These are phyloP conservation scores for Lepidopterella palustris DNA, from an alignment of 495 filamentous ascomycete species.

Conservation along the genomic window DNA sequence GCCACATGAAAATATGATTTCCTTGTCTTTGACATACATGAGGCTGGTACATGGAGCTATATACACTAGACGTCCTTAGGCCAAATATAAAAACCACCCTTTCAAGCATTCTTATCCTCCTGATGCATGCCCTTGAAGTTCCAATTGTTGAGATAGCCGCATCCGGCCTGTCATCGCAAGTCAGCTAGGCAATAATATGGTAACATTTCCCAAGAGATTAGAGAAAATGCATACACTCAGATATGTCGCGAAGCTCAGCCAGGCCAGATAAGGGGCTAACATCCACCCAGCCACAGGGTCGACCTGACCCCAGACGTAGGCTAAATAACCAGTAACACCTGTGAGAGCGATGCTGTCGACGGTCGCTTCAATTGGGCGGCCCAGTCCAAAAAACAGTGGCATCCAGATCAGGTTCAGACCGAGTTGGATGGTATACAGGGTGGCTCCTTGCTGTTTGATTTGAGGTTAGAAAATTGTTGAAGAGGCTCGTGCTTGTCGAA, in stretches of 20 bases:
- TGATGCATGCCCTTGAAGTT: slow-evolving; percentile 45
- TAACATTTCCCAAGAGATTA: background rate
- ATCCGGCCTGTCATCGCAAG: slow-evolving; percentile 43
- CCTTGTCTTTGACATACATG: background rate
- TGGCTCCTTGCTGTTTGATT: slow-evolving; percentile 50
- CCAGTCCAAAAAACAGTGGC: slow-evolving; percentile 80
- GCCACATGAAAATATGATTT: background rate
- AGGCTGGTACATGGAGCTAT: too few species aligned
- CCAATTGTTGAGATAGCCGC: slow-evolving; percentile 73
- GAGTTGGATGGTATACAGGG: slow-evolving; percentile 78
- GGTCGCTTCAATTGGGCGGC: slow-evolving; percentile 64
- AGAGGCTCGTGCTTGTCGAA: background rate
- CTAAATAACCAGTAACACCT: slow-evolving; percentile 61
- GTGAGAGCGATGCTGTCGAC: slow-evolving; percentile 67
- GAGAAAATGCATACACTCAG: slow-evolving; percentile 43
- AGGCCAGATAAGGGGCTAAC: slow-evolving; percentile 70
- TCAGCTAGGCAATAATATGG: slow-evolving; percentile 2
- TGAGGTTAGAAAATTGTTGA: background rate
- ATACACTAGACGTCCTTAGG: too few species aligned
- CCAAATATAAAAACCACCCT: too few species aligned
- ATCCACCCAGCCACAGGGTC: slow-evolving; percentile 66
- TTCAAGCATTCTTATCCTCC: slow-evolving; percentile 1
- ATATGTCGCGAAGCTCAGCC: slow-evolving; percentile 82
- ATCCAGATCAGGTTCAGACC: slow-evolving; percentile 83
- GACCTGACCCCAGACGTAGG: slow-evolving; percentile 65